Conservation (phyloP, 345 rosid genomes). For the Eucalyptus pauciflora region DNA sequence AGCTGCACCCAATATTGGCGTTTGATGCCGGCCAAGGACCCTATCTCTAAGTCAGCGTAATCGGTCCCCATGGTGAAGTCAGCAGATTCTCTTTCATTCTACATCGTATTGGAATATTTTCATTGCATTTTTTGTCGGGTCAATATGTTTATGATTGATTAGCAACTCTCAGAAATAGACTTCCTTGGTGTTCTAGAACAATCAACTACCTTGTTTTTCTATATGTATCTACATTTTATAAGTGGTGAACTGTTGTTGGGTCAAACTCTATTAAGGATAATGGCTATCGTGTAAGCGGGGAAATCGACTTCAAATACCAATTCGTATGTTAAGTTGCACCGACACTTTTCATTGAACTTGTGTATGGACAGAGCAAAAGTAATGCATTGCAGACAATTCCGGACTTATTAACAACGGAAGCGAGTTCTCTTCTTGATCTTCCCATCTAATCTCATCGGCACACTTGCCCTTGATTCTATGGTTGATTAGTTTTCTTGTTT, state of each 20-base stretch:
- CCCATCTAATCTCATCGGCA: neutral
- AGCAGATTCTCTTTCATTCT: slow-evolving; percentile 1
- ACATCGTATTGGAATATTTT: neutral
- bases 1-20: neutral
- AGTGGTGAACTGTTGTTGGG: neutral
- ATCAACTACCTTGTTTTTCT: neutral
- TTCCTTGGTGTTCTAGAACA: neutral
- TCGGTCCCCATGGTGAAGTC: neutral
- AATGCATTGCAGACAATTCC: too few relatives aligned
- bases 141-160: neutral
- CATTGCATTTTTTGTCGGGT: neutral
- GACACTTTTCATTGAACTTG: neutral
- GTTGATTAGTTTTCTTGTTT: neutral
- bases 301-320: neutral
- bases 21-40: neutral
- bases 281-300: neutral
- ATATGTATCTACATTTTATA: neutral
- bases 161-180: neutral
- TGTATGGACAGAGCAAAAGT: too few relatives aligned
- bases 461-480: neutral
- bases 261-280: neutral
- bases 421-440: neutral
- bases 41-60: neutral
- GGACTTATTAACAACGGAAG: neutral
- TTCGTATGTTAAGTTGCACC: neutral